A percentile compares a stretch with the other conserved stretches of the same genome.
phyloP scores from a whole-genome alignment of 2,329 filamentous ascomycete genomes.

The Xylaria sp. region DNA sequence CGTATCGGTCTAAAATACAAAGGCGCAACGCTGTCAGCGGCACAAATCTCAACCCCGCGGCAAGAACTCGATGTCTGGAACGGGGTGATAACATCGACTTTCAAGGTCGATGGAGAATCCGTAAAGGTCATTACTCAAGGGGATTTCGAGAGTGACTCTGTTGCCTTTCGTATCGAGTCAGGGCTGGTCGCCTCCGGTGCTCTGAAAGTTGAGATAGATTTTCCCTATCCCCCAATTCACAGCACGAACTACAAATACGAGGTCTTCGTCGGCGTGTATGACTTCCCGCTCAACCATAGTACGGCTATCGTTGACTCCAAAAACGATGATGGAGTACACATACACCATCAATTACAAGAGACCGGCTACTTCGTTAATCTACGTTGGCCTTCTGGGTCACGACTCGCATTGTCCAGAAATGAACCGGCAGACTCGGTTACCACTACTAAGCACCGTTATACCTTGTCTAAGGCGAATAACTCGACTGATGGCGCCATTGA shows the following conservation, averaged over 20 bases:
- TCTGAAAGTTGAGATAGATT: slow-evolving; percentile 54
- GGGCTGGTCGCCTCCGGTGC: slow-evolving; percentile 48
- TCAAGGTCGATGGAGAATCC: slow-evolving; percentile 45
- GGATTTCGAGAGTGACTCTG: slow-evolving; percentile 53
- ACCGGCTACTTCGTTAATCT: slow-evolving; percentile 54
- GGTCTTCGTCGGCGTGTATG: slow-evolving; percentile 54
- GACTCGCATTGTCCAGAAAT: slow-evolving; percentile 40
- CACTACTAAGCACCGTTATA: slow-evolving; percentile 49
- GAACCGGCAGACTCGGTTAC: slow-evolving; percentile 42
- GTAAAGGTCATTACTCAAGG: slow-evolving; percentile 52
- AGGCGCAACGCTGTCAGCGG: slow-evolving; percentile 45
- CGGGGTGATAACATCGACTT: slow-evolving; percentile 53
- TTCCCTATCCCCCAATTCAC: slow-evolving; percentile 55
- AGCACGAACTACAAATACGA: slow-evolving; percentile 56
- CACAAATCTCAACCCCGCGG: slow-evolving; percentile 44
- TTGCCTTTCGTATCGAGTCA: slow-evolving; percentile 52
- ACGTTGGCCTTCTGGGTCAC: slow-evolving; percentile 44
- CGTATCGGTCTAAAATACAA: slow-evolving; percentile 54
- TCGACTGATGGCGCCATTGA: slow-evolving; percentile 31
- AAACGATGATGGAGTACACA: slow-evolving; percentile 43
- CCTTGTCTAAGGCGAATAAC: slow-evolving; percentile 39
- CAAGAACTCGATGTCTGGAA: slow-evolving; percentile 54
- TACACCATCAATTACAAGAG: slow-evolving; percentile 52
- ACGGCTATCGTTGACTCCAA: slow-evolving; percentile 44
- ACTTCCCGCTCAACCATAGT: slow-evolving; percentile 53